A percentile compares a stretch with the other conserved stretches of the same genome.
phyloP scores from a whole-genome alignment of 108 stramenopile genomes.

The Cyclostephanos tholiformis region DNA sequence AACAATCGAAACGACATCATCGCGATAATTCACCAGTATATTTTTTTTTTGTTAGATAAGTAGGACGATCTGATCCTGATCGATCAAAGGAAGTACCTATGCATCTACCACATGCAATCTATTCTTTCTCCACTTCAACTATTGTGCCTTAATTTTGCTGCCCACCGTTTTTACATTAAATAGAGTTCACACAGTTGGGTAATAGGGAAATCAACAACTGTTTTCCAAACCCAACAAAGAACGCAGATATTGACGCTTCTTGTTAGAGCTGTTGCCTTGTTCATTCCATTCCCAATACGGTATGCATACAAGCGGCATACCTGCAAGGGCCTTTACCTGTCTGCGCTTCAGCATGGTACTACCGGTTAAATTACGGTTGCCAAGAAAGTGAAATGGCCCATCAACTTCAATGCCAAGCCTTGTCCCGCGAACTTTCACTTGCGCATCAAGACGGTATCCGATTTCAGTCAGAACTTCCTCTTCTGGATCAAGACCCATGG shows the following conservation, averaged over 20 bases:
- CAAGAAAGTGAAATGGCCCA: slow-evolving; percentile 5
- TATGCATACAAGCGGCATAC: neutral
- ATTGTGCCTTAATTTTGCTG: too few species aligned
- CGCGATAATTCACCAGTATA: too few species aligned
- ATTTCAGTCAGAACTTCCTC: neutral
- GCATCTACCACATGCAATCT: too few species aligned
- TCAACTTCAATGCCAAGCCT: slow-evolving; percentile 4
- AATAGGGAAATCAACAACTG: neutral
- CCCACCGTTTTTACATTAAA: too few species aligned
- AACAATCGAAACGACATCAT: too few species aligned
- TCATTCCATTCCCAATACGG: slow-evolving; percentile 3
- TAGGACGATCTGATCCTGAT: too few species aligned
- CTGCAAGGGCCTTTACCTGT: neutral
- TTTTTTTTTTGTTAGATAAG: too few species aligned
- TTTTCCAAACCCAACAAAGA: neutral
- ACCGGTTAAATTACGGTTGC: neutral
- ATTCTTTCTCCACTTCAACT: too few species aligned
- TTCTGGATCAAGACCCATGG: neutral
- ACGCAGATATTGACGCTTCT: slow-evolving; percentile 6
- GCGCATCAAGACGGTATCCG: slow-evolving; percentile 3
- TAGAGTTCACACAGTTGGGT: too few species aligned
- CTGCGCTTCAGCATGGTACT: slow-evolving; percentile 5
- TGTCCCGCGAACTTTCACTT: neutral
- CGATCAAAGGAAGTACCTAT: too few species aligned
- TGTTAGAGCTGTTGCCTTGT: neutral